These are phyloP conservation scores for Bertia moriformis DNA, from an alignment of 2,329 filamentous ascomycete species.

Conservation along the genomic window DNA sequence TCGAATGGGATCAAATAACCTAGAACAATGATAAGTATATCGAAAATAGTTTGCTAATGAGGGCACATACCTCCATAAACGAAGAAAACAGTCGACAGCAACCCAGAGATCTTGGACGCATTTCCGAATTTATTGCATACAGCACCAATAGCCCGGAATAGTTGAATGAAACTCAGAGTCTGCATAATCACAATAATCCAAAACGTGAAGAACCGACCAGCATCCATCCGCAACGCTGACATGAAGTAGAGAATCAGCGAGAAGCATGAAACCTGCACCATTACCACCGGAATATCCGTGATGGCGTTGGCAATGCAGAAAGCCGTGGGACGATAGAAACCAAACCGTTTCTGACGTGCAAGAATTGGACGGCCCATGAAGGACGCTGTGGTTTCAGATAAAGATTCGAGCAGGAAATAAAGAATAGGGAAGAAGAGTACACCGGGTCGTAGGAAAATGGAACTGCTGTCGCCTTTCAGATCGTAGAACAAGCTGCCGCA, in stretches of 20 bases:
- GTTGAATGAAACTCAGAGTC: constrained; percentile 44
- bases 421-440: constrained; percentile 33
- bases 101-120: constrained; percentile 11
- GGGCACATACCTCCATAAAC: constrained; percentile 11
- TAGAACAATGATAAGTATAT: constrained; percentile 13
- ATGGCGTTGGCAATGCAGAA: constrained; percentile 23
- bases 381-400: constrained; percentile 15
- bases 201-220: constrained; percentile 42
- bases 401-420: constrained; percentile 34
- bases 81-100: constrained; percentile 12
- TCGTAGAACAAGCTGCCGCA: constrained; percentile 55
- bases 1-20: constrained; percentile 49
- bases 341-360: constrained; percentile 15
- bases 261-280: constrained; percentile 36
- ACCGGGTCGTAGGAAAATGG: constrained; percentile 43
- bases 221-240: constrained; percentile 11
- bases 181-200: constrained; percentile 43
- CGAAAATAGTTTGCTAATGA: constrained; percentile 1
- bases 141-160: constrained; percentile 54
- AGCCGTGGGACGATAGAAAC: constrained; percentile 14
- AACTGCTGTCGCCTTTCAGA: constrained; percentile 37
- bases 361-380: constrained; percentile 12
- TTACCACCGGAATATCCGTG: constrained; percentile 26
- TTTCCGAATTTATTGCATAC: constrained; percentile 33
- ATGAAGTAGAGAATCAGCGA: constrained; percentile 20